phyloP scores from a whole-genome alignment of 108 stramenopile species.

The Conticribra weissflogii region DNA sequence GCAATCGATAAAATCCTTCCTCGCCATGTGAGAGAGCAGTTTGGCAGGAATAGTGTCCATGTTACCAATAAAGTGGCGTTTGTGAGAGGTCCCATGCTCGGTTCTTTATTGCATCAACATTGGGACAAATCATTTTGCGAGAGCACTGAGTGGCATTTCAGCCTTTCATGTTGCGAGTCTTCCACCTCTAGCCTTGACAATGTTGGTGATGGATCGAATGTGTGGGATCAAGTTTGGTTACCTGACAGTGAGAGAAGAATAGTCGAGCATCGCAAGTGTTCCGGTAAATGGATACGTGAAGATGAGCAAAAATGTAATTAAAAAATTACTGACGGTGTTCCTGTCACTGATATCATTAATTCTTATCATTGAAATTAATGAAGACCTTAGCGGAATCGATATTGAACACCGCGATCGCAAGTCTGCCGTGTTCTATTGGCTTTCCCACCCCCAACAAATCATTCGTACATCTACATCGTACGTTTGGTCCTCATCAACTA shows the following conservation, averaged over 20 bases:
- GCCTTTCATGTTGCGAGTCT: conserved; percentile 14
- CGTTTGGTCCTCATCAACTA: conserved; percentile 77
- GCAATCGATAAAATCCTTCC: conserved; percentile 89
- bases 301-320: conserved; percentile 4
- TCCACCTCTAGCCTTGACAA: neutral
- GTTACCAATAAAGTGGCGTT: conserved; percentile 70
- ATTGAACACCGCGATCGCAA: too few relatives aligned
- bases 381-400: too few relatives aligned
- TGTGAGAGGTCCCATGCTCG: conserved; percentile 89
- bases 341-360: too few relatives aligned
- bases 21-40: conserved; percentile 46
- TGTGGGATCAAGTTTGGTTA: conserved; percentile 82
- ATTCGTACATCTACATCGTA: conserved; percentile 71
- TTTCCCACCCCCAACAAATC: conserved; percentile 64
- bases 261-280: conserved; percentile 51
- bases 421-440: too few relatives aligned
- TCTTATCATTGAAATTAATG: too few relatives aligned
- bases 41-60: conserved; percentile 58
- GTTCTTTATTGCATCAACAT: conserved; percentile 74
- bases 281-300: conserved; percentile 61
- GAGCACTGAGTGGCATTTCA: conserved; percentile 71
- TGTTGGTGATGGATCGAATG: conserved; percentile 23
- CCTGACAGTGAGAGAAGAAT: conserved; percentile 55
- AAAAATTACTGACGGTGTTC: too few relatives aligned
- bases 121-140: conserved; percentile 86